Evolutionary conservation across 306 rosid genomes (phyloP).

Genomic region (Crataegus laevigata): DNA sequence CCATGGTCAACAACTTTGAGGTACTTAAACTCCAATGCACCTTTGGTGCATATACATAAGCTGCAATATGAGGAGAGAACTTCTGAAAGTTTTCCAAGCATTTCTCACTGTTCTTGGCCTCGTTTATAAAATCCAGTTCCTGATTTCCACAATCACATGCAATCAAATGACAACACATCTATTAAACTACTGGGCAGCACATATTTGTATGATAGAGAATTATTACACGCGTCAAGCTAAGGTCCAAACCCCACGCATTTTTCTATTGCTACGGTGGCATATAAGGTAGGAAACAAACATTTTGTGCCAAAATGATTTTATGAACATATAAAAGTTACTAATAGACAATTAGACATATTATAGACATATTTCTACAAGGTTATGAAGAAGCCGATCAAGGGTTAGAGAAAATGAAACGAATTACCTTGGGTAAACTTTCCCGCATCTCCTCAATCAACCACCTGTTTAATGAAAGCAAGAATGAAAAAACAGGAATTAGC

Average conservation of each 20-base stretch:
- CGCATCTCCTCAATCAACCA: conserved; percentile 89
- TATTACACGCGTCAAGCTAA: neutral
- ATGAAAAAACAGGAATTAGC: conserved; percentile 7
- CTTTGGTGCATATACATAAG: conserved; percentile 74
- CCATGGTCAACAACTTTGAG: conserved; percentile 90
- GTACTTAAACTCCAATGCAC: conserved; percentile 82
- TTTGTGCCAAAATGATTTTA: neutral
- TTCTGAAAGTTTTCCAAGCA: conserved; percentile 80
- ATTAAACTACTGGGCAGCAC: neutral
- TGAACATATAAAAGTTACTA: neutral
- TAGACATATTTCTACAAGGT: neutral
- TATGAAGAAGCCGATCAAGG: neutral
- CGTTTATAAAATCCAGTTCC: conserved; percentile 83
- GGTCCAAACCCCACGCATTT: neutral
- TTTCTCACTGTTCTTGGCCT: conserved; percentile 87
- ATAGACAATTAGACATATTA: neutral
- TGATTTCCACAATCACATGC: conserved; percentile 30
- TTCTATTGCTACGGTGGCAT: neutral
- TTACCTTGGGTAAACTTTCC: conserved; percentile 87
- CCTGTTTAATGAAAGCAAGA: conserved; percentile 38
- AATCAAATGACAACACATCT: conserved; percentile 16
- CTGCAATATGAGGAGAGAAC: conserved; percentile 85
- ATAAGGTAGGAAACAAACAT: neutral
- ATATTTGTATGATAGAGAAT: neutral
- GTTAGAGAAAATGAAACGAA: conserved; percentile 6